A percentile compares a stretch with the other conserved stretches of the same genome.
These are phyloP conservation scores for Mortierella alpina DNA, from an alignment of 192 early-diverging fungal species.

Conservation along the genomic window DNA sequence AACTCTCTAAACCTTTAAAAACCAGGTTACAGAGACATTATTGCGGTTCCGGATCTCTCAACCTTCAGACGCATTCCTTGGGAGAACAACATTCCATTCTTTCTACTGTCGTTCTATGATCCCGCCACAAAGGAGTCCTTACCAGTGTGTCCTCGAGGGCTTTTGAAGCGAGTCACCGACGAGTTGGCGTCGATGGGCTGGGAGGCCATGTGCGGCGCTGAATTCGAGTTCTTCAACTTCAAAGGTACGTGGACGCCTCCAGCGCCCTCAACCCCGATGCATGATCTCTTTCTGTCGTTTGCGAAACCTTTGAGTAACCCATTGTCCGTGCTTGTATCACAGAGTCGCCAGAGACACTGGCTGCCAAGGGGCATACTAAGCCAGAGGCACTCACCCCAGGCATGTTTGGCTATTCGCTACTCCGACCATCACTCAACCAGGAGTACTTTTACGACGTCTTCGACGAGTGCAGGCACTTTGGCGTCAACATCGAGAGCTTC, in stretches of 20 bases:
- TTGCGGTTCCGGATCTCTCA: constrained; percentile 72
- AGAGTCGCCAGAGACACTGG: constrained; percentile 78
- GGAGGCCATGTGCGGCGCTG: constrained; percentile 68
- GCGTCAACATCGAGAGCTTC: constrained; percentile 76
- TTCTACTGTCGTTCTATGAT: constrained; percentile 74
- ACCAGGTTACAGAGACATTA: constrained; percentile 62
- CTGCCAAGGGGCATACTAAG: constrained; percentile 65
- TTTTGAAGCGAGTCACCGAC: constrained; percentile 65
- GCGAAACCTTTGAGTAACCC: no score
- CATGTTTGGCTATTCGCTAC: constrained; percentile 85
- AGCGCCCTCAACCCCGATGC: background rate
- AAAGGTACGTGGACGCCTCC: constrained; percentile 65
- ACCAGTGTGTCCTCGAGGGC: constrained; percentile 70
- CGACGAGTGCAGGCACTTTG: constrained; percentile 67
- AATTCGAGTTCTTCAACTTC: constrained; percentile 86
- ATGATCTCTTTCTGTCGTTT: no score
- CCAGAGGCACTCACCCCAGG: constrained; percentile 75
- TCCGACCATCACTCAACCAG: constrained; percentile 74
- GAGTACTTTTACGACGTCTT: constrained; percentile 78
- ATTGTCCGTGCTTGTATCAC: background rate
- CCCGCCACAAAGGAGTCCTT: constrained; percentile 68
- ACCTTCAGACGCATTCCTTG: constrained; percentile 78
- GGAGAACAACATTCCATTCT: constrained; percentile 80
- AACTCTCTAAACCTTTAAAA: background rate
- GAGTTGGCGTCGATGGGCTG: constrained; percentile 68